A percentile compares a stretch with the other conserved stretches of the same genome.
These are phyloP conservation scores for Melampsora abietis-canadensis DNA, from an alignment of 1,284 basidiomycete species.

Conservation along the genomic window DNA sequence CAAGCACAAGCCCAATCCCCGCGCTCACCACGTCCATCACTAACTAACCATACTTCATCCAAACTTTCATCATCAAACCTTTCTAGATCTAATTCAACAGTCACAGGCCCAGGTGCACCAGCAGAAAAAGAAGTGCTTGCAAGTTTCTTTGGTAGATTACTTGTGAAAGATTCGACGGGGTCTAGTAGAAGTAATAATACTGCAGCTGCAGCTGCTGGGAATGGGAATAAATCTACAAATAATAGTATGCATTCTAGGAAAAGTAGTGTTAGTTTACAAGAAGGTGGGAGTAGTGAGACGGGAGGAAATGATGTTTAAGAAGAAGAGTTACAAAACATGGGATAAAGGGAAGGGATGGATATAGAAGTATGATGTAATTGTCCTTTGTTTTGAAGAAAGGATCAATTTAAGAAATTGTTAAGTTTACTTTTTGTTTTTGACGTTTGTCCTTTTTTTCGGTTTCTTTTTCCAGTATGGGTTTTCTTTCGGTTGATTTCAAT, in stretches of 20 bases:
- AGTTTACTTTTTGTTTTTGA: too few relatives aligned
- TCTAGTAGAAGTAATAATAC: neutral
- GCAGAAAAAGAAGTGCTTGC: constrained; percentile 38
- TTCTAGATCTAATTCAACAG: neutral
- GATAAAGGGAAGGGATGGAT: too few relatives aligned
- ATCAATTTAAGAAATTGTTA: too few relatives aligned
- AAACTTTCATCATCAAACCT: neutral
- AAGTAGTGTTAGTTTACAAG: constrained; percentile 15
- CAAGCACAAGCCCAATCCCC: constrained; percentile 29
- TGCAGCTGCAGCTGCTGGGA: neutral
- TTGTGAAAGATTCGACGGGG: constrained; percentile 25
- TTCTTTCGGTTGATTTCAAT: too few relatives aligned
- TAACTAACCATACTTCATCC: neutral
- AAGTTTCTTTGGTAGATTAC: constrained; percentile 36
- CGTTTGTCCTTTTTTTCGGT: too few relatives aligned
- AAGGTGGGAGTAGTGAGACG: neutral
- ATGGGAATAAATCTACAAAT: neutral
- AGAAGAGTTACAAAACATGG: too few relatives aligned
- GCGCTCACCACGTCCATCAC: constrained; percentile 1
- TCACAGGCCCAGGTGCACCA: constrained; percentile 1
- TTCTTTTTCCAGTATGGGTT: too few relatives aligned
- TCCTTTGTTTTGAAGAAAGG: too few relatives aligned
- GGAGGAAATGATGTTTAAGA: neutral
- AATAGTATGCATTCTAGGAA: constrained; percentile 3
- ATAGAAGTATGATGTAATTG: too few relatives aligned